Evolutionary conservation across 345 rosid genomes (phyloP).

Genomic region (Moringa oleifera): DNA sequence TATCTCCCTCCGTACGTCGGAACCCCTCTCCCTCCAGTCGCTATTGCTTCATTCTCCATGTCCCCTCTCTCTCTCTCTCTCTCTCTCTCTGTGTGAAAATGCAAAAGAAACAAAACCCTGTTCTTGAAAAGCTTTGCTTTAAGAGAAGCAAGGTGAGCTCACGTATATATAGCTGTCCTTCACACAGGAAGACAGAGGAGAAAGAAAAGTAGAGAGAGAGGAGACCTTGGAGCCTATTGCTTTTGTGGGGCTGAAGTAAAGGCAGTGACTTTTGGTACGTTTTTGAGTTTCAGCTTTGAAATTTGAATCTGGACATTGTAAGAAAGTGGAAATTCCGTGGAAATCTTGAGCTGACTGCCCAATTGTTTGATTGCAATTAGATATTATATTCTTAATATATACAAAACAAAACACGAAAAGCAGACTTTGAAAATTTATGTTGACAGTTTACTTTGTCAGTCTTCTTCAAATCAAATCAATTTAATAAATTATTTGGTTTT

Average conservation of each 20-base stretch:
- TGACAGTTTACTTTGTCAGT: too few relatives aligned
- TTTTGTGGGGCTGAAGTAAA: slow-evolving; percentile 21
- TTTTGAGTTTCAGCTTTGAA: too few relatives aligned
- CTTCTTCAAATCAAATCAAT: too few relatives aligned
- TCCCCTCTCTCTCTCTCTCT: slow-evolving; percentile 28
- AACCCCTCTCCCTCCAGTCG: slow-evolving; percentile 17
- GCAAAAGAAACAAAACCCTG: background rate
- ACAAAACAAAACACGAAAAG: too few relatives aligned
- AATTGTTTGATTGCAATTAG: too few relatives aligned
- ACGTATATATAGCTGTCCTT: background rate
- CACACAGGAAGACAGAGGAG: background rate
- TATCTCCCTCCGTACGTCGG: slow-evolving; percentile 41
- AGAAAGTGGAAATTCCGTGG: too few relatives aligned
- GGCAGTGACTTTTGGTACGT: too few relatives aligned
- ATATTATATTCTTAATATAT: too few relatives aligned
- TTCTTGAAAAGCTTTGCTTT: background rate
- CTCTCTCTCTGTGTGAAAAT: background rate
- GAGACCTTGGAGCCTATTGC: slow-evolving; percentile 19
- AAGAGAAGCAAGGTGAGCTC: background rate
- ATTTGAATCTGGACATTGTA: too few relatives aligned
- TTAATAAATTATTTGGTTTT: too few relatives aligned
- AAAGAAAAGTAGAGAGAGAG: slow-evolving; percentile 16
- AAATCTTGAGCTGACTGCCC: too few relatives aligned
- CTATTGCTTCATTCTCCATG: slow-evolving; percentile 35
- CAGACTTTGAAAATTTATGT: too few relatives aligned